These are phyloP conservation scores for Cyathus striatus DNA, from an alignment of 768 basidiomycete genomes.

Conservation along the genomic window DNA sequence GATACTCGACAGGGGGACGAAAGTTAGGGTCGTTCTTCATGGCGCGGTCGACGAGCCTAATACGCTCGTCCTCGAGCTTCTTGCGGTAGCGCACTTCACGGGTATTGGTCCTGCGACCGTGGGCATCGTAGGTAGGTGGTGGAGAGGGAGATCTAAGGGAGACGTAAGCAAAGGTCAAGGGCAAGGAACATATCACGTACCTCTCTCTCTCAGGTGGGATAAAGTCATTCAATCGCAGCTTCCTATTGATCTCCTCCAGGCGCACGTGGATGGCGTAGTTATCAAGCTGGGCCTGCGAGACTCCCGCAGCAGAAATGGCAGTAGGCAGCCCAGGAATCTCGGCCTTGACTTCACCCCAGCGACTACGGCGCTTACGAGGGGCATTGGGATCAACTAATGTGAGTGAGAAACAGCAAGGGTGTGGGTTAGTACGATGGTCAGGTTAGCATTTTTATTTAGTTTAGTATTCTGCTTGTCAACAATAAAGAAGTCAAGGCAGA, in stretches of 20 bases:
- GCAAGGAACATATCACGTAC: conserved; percentile 30
- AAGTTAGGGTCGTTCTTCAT: conserved; percentile 98
- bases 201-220: conserved; percentile 94
- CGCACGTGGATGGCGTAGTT: conserved; percentile 96
- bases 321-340: conserved; percentile 92
- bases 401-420: conserved; percentile 37
- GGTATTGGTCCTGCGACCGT: conserved; percentile 97
- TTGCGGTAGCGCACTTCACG: conserved; percentile 98
- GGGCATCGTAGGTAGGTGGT: conserved; percentile 94
- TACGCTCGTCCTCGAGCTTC: conserved; percentile 89
- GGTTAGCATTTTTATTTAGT: conserved; percentile 31
- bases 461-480: conserved; percentile 30
- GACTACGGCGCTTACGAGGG: conserved; percentile 91
- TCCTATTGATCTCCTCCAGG: conserved; percentile 95
- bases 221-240: conserved; percentile 89
- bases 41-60: conserved; percentile 89
- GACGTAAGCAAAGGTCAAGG: conserved; percentile 13
- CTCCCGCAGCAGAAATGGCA: conserved; percentile 87
- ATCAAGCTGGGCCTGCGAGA: conserved; percentile 93
- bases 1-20: conserved; percentile 94
- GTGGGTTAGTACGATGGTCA: conserved; percentile 58
- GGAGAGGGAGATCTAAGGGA: conserved; percentile 84
- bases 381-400: conserved; percentile 73
- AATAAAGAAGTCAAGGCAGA: too few species aligned
- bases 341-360: conserved; percentile 94